Evolutionary conservation across 1,284 basidiomycete species (phyloP).

Genomic region (Rhodotorula sp.): DNA sequence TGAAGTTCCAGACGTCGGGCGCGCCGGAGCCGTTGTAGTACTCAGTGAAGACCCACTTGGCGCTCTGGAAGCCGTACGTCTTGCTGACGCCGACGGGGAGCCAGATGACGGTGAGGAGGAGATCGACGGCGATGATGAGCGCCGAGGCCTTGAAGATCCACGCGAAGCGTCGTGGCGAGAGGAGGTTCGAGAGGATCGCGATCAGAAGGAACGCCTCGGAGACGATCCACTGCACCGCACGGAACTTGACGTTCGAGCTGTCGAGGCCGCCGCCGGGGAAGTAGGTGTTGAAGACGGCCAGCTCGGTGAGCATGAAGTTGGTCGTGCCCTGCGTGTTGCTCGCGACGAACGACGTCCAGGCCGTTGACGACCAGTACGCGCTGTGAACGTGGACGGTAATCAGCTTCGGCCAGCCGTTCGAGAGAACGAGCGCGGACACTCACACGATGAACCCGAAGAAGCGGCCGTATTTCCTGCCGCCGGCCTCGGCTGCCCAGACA

Average conservation of each 20-base stretch:
- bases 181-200: slow-evolving; percentile 72
- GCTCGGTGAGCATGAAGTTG: slow-evolving; percentile 69
- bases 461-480: slow-evolving; percentile 73
- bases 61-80: slow-evolving; percentile 76
- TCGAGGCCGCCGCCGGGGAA: slow-evolving; percentile 68
- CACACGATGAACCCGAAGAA: slow-evolving; percentile 79
- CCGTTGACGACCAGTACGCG: slow-evolving; percentile 54
- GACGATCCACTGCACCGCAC: slow-evolving; percentile 73
- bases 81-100: slow-evolving; percentile 77
- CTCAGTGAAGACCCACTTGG: slow-evolving; percentile 72
- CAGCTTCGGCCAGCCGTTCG: neutral
- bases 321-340: slow-evolving; percentile 78
- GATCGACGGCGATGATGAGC: slow-evolving; percentile 71
- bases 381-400: neutral
- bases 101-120: slow-evolving; percentile 80
- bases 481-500: slow-evolving; percentile 84
- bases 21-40: slow-evolving; percentile 78
- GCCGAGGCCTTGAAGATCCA: slow-evolving; percentile 70
- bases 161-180: slow-evolving; percentile 67
- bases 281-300: slow-evolving; percentile 70
- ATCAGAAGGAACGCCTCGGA: slow-evolving; percentile 67
- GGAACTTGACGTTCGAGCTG: slow-evolving; percentile 72
- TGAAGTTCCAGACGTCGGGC: slow-evolving; percentile 68
- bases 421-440: slow-evolving; percentile 45
- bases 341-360: slow-evolving; percentile 85